Base-by-base conservation (phyloP, 257 asterid species). In the Fraxinus cuspidata region DNA sequence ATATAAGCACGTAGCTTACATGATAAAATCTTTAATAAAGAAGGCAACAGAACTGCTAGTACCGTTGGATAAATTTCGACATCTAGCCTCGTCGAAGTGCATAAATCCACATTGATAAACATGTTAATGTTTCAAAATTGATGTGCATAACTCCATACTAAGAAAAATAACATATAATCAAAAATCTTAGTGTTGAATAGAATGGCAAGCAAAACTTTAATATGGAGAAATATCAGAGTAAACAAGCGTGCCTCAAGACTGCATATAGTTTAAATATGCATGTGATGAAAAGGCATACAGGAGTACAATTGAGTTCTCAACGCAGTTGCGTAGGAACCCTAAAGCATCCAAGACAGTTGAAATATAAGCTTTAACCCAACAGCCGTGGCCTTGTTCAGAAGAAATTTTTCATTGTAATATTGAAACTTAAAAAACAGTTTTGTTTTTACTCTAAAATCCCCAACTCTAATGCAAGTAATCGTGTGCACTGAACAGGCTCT, bases 81-180 rank as follows among this genome's bases (percentile, higher is more conserved):
- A 6, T 37, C 29, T 42, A 21, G 37, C 63, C 51, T 40, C 31
- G 7, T 79, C 69, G 40, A 75, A 32, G 9, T 64, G 71, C 84
- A 76, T 10, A 35, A 72, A 21, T 34, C n/a, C 56, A 64, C 51
- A 80, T 10, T 0, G 74, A 34, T 29, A 37, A 34, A 42, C n/a
- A 35, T 28, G 28, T 72, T 9, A 23, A 6, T 25, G 11, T 38
- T 19, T n/a, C 27, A 23, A 19, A 2, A n/a, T 0, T 27, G 9
- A 38, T 69, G 31, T 34, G 37, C 60, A 73, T 42, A 15, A 25
- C 58, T 63, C 60, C 68, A 27, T 2, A 3, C 40, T 44, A n/a
- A 25, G 58, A 49, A 25, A 40, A 7, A 19, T 38, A 71, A 56
- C 32, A 63, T 23, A 3, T 15, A 63, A 56, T 38, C 71, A 13